A percentile compares a stretch with the other conserved stretches of the same genome.
These are phyloP conservation scores for Adenanthera pavonina DNA, from an alignment of 306 rosid species.

Conservation along the genomic window DNA sequence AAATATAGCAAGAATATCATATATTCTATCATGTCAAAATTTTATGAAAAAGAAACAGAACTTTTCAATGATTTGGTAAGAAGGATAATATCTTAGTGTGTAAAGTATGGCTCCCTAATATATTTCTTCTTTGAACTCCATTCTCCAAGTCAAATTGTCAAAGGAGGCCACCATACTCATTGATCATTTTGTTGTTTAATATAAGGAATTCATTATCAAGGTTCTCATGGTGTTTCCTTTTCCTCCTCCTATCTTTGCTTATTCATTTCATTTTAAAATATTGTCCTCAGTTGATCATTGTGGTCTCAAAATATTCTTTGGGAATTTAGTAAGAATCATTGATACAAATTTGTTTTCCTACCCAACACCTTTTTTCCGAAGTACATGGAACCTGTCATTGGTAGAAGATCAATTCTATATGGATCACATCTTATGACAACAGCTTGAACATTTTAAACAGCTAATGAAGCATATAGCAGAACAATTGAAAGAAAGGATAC, in stretches of 20 bases:
- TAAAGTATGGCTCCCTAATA: neutral
- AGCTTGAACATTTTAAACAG: neutral
- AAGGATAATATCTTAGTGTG: neutral
- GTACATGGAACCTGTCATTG: neutral
- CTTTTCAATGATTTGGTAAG: no score
- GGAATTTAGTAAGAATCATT: neutral
- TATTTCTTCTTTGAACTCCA: neutral
- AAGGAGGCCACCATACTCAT: neutral
- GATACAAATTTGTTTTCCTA: neutral
- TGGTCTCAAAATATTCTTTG: neutral
- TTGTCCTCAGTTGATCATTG: neutral
- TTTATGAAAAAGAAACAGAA: neutral
- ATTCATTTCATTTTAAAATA: neutral
- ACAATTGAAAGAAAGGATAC: neutral
- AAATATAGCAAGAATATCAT: neutral
- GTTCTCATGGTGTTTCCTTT: neutral
- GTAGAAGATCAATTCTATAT: neutral
- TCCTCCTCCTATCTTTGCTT: neutral
- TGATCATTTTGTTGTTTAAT: neutral
- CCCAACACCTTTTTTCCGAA: neutral
- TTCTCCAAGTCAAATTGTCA: neutral
- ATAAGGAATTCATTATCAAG: neutral
- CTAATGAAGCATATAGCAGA: constrained; percentile 7
- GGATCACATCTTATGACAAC: neutral
- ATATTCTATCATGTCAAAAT: neutral